Evolutionary conservation across 306 rosid genomes (phyloP).

Genomic region (Ormosia emarginata): DNA sequence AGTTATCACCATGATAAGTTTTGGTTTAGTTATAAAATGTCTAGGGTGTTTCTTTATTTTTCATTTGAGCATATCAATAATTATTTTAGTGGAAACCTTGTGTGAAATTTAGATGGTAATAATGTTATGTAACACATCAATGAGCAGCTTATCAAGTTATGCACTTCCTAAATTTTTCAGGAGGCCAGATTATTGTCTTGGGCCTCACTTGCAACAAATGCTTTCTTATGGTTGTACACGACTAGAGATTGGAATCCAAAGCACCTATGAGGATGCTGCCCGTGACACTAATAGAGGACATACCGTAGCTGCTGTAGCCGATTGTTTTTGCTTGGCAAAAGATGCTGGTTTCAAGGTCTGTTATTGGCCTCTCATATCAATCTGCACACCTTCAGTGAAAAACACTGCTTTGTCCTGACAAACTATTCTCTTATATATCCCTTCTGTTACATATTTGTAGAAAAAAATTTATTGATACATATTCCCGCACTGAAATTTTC

Average conservation of each 20-base stretch:
- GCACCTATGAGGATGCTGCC: conserved; percentile 98
- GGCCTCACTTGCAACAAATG: conserved; percentile 98
- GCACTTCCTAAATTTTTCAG: conserved; percentile 44
- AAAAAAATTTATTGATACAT: background rate
- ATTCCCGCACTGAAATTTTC: background rate
- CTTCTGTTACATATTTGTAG: background rate
- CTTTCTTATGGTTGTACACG: conserved; percentile 94
- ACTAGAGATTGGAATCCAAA: conserved; percentile 95
- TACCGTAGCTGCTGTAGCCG: conserved; percentile 95
- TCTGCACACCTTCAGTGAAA: background rate
- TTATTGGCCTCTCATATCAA: background rate
- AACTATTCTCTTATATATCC: conserved; percentile 9
- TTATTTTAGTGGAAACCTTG: background rate
- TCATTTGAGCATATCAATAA: conserved; percentile 6
- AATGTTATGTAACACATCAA: background rate
- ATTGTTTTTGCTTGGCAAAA: conserved; percentile 90
- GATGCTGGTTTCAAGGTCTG: conserved; percentile 99
- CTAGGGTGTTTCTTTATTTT: background rate
- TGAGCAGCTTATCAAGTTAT: conserved; percentile 8
- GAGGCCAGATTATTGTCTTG: conserved; percentile 99
- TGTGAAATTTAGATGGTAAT: conserved; percentile 1
- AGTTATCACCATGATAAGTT: background rate
- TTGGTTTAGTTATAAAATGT: background rate
- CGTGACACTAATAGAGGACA: conserved; percentile 97
- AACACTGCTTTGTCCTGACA: background rate